Evolutionary conservation across 192 early-diverging fungal genomes (phyloP).

Genomic region (Gorgonomyces haynaldii): DNA sequence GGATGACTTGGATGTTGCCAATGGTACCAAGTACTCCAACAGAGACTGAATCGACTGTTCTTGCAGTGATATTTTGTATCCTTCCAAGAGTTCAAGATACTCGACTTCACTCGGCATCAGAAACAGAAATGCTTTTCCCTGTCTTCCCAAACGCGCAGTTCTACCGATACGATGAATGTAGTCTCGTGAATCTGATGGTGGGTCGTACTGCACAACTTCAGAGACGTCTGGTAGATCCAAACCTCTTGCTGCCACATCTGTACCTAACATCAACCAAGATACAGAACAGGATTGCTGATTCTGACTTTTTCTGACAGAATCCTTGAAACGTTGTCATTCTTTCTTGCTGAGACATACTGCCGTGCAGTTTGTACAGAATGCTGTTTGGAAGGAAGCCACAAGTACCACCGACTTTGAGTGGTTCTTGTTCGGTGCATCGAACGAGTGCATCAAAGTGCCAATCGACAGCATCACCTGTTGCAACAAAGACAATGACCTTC

Average conservation of each 20-base stretch:
- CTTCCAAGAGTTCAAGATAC: constrained; percentile 55
- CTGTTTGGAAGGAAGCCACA: constrained; percentile 52
- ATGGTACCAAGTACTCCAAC: constrained; percentile 41
- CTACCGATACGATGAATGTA: constrained; percentile 97
- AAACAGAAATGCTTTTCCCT: constrained; percentile 76
- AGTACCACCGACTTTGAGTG: constrained; percentile 8
- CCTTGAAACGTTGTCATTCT: constrained; percentile 64
- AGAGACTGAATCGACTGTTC: constrained; percentile 19
- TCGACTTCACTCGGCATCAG: constrained; percentile 74
- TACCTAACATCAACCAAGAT: too few species aligned
- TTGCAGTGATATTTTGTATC: constrained; percentile 65
- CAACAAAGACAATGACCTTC: constrained; percentile 91
- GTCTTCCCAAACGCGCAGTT: constrained; percentile 85
- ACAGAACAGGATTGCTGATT: constrained; percentile 70
- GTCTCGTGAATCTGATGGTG: constrained; percentile 83
- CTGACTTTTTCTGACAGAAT: constrained; percentile 42
- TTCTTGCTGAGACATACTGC: constrained; percentile 67
- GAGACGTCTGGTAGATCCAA: constrained; percentile 91
- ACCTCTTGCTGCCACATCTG: constrained; percentile 95
- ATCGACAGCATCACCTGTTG: constrained; percentile 88
- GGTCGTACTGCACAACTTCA: constrained; percentile 91
- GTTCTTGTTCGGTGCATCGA: constrained; percentile 4
- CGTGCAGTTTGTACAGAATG: constrained; percentile 75
- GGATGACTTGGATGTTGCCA: not conserved
- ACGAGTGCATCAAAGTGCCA: constrained; percentile 77